A percentile compares a stretch with the other conserved stretches of the same genome.
Conservation (phyloP, 2,329 filamentous ascomycete genomes). For the Penicillium aurantiogriseum region DNA sequence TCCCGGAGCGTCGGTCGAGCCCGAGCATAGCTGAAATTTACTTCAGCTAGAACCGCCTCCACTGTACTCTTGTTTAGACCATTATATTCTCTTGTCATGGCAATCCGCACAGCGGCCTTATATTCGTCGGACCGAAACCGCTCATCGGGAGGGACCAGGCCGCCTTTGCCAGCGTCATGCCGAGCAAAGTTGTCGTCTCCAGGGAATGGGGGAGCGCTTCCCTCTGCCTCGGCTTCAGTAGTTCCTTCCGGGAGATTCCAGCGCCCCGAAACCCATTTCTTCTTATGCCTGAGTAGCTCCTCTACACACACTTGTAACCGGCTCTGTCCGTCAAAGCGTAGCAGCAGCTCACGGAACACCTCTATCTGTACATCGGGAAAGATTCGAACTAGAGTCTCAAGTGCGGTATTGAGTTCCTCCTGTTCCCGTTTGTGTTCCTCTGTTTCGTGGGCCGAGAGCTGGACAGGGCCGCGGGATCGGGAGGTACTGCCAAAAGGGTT, state of each 20-base stretch:
- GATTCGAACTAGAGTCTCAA: slow-evolving; percentile 42
- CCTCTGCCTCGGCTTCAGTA: slow-evolving; percentile 6
- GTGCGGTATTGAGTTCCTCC: slow-evolving; percentile 43
- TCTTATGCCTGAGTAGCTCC: slow-evolving; percentile 47
- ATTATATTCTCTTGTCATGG: slow-evolving; percentile 46
- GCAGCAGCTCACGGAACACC: slow-evolving; percentile 48
- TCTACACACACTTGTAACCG: slow-evolving; percentile 48
- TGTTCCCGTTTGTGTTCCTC: slow-evolving; percentile 38
- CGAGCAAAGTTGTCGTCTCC: neutral
- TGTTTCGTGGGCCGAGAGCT: slow-evolving; percentile 16
- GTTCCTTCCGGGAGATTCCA: slow-evolving; percentile 41
- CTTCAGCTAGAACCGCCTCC: slow-evolving; percentile 49
- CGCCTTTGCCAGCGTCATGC: slow-evolving; percentile 14
- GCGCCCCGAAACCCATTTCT: slow-evolving; percentile 48
- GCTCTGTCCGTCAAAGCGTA: slow-evolving; percentile 48
- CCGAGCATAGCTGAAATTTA: slow-evolving; percentile 47
- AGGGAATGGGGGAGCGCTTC: neutral
- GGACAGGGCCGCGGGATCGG: slow-evolving; percentile 27
- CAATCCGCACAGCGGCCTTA: slow-evolving; percentile 40
- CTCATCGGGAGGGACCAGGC: slow-evolving; percentile 41
- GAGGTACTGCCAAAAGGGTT: slow-evolving; percentile 42
- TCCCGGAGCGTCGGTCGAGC: slow-evolving; percentile 46
- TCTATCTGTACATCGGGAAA: slow-evolving; percentile 50
- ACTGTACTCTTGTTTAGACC: slow-evolving; percentile 45
- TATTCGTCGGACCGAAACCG: slow-evolving; percentile 46